Conservation (phyloP, 1,139 yeast species). For the Kodamaea arcana region DNA sequence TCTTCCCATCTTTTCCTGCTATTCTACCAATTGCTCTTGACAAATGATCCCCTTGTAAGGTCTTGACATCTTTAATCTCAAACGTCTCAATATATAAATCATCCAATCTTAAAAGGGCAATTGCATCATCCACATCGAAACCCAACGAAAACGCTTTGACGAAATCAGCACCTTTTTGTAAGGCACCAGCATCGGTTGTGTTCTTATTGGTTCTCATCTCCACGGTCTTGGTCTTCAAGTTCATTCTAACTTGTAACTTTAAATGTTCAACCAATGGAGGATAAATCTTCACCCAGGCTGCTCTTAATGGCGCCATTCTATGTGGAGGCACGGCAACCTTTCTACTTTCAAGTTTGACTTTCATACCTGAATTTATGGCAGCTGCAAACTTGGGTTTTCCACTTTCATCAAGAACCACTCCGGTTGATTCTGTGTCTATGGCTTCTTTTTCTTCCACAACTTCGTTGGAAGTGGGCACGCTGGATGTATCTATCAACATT, state of each 20-base stretch:
- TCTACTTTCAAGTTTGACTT: conserved; percentile 78
- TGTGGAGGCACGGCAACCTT: conserved; percentile 95
- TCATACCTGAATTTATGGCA: conserved; percentile 61
- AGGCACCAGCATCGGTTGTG: conserved; percentile 88
- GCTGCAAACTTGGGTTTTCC: conserved; percentile 89
- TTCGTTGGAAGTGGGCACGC: conserved; percentile 26
- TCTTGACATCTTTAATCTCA: conserved; percentile 94
- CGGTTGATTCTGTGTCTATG: conserved; percentile 33
- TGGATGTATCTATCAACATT: conserved; percentile 62
- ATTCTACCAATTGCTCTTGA: conserved; percentile 99
- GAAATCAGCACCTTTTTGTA: conserved; percentile 97
- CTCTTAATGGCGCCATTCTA: conserved; percentile 88
- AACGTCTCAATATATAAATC: conserved; percentile 95
- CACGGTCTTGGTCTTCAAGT: conserved; percentile 76
- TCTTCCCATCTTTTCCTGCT: conserved; percentile 98
- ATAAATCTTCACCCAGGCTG: conserved; percentile 87
- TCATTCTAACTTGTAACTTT: conserved; percentile 94
- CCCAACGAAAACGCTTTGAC: conserved; percentile 93
- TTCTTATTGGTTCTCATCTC: conserved; percentile 76
- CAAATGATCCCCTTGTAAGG: conserved; percentile 91
- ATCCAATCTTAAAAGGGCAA: conserved; percentile 88
- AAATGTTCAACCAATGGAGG: conserved; percentile 94
- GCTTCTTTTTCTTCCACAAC: conserved; percentile 20
- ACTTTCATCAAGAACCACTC: conserved; percentile 73
- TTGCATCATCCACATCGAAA: conserved; percentile 94